Percentiles rank a stretch among this genome's conserved stretches.
Conservation (phyloP, 345 rosid genomes). For the Ricinus communis region DNA sequence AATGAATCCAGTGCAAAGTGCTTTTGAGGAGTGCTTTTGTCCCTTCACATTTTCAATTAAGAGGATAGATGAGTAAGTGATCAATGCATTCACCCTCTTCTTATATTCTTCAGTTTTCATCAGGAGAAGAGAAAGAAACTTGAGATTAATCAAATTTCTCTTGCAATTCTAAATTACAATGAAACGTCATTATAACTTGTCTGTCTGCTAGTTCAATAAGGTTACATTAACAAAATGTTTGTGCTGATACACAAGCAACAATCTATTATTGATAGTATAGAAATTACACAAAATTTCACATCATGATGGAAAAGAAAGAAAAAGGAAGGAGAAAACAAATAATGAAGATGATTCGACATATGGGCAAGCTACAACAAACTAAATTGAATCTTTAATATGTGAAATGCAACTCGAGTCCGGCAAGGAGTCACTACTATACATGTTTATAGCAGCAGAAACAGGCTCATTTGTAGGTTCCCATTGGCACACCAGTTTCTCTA, state of each 20-base stretch:
- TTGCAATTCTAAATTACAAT: background rate
- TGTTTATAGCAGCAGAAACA: background rate
- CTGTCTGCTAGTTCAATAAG: conserved; percentile 8
- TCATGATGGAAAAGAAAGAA: conserved; percentile 3
- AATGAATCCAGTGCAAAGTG: too few relatives aligned
- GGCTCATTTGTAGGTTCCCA: conserved; percentile 61
- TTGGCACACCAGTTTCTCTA: conserved; percentile 47
- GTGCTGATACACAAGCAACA: conserved; percentile 14
- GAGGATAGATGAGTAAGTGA: too few relatives aligned
- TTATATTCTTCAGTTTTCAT: too few relatives aligned
- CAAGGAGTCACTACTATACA: conserved; percentile 4
- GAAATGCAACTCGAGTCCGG: conserved; percentile 19
- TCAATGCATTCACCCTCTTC: too few relatives aligned
- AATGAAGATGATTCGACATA: background rate
- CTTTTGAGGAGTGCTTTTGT: too few relatives aligned
- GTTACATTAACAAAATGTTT: background rate
- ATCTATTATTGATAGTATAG: conserved; percentile 19
- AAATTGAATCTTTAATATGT: conserved; percentile 15
- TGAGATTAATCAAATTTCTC: too few relatives aligned
- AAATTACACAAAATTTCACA: conserved; percentile 16
- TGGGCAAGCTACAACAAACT: conserved; percentile 14
- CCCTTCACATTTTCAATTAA: too few relatives aligned
- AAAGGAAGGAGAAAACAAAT: too few relatives aligned
- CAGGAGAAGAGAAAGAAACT: too few relatives aligned
- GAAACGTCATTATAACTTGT: background rate